Evolutionary conservation across 2,329 filamentous ascomycete species (phyloP), one percentile per base, ranked within the genome.

Genomic region (Sphaerulina vaccinii): DNA sequence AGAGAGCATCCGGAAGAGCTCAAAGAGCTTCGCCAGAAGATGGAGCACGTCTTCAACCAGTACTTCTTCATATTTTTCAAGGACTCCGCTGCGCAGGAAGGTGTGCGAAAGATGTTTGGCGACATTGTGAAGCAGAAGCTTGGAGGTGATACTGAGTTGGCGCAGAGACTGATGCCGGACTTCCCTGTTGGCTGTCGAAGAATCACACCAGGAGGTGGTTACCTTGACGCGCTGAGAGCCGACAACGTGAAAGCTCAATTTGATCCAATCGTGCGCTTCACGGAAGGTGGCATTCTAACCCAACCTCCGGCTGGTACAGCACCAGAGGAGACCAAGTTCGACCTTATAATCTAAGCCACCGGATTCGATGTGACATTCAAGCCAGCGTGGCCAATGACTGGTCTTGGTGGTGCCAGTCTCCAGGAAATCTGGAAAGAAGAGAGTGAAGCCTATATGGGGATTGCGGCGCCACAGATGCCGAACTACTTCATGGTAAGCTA

Each of bases 301-400:
- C 42, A 55, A 35, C 41, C 43, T 16, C 15, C 48, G 0, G 23
- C 43, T 18, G 52, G 44, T 13, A 40, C 45, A 16, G 49, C 13
- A 18, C 36, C 49, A 18, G 50, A 56, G 40, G 43, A 46, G 33
- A 52, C 71, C 44, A 62, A 67, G 23, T 62, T 75, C 33, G 72
- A 75, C 50, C 64, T 67, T 3, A 71, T 87, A 2, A 81, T 70
- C 50, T 71, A 69, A 50, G 66, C 68, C 0, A 73, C 70, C 3
- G 70, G 70, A 3, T 72, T 71, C 47, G 64, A 71, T 42, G 64
- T 67, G n/a, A 65, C 65, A n/a, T 68, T 66, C 33, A 56, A 54
- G 6, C 70, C 69, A 9, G 60, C 57, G 1, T 72, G 64, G 36
- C 56, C 60, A 0, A 53, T 72, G 36, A 60, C 64, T 16, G 65